Conservation (phyloP, 2,329 filamentous ascomycete species). For the Dothistroma septosporum region DNA sequence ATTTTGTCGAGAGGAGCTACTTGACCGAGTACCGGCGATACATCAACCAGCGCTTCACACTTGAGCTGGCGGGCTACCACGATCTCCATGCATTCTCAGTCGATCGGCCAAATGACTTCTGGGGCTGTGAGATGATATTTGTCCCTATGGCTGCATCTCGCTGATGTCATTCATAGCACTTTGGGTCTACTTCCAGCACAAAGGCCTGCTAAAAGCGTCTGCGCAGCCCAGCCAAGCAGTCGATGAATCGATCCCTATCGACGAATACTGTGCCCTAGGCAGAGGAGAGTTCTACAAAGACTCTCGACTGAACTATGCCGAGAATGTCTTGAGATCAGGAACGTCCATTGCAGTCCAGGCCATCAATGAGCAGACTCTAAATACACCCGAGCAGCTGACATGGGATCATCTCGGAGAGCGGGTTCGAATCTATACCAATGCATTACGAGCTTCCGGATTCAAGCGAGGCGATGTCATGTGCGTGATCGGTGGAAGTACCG, state of each 20-base stretch:
- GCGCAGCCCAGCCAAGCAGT: slow-evolving; percentile 6
- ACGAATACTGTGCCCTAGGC: neutral
- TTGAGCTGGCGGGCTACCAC: neutral
- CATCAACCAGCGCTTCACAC: neutral
- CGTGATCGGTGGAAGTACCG: neutral
- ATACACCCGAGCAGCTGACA: neutral
- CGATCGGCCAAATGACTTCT: slow-evolving; percentile 3
- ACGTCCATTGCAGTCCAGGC: slow-evolving; percentile 1
- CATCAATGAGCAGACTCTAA: slow-evolving; percentile 2
- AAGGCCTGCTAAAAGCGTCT: slow-evolving; percentile 3
- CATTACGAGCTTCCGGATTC: neutral
- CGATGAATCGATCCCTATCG: slow-evolving; percentile 7
- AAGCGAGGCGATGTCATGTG: neutral
- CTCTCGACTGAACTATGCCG: slow-evolving; percentile 1
- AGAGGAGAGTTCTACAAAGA: neutral
- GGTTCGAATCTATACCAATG: neutral
- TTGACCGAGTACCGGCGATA: slow-evolving; percentile 1
- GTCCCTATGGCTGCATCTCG: neutral
- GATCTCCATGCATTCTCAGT: neutral
- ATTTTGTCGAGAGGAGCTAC: slow-evolving; percentile 2
- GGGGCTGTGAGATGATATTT: neutral
- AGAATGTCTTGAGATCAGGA: slow-evolving; percentile 1
- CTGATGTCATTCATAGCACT: neutral
- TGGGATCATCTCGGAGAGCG: neutral
- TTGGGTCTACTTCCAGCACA: slow-evolving; percentile 4